Percentiles rank a stretch among this genome's conserved stretches.
Conservation (phyloP, 2,329 filamentous ascomycete species). For the Remersonia thermophila region DNA sequence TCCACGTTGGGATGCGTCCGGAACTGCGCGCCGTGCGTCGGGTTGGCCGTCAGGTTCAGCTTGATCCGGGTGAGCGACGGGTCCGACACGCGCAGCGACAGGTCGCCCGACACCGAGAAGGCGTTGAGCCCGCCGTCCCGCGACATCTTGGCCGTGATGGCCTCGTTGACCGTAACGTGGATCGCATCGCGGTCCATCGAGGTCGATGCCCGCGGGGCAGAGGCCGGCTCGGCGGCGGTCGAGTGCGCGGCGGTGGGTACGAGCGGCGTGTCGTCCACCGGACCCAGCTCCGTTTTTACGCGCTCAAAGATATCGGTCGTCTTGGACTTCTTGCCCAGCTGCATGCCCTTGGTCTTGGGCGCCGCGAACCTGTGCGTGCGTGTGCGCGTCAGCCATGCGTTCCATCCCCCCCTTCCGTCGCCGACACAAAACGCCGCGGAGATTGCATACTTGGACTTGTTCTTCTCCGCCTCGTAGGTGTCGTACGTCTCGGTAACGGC, state of each 20-base stretch:
- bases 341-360: constrained; percentile 93
- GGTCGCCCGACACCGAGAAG: constrained; percentile 80
- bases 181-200: constrained; percentile 72
- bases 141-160: constrained; percentile 80
- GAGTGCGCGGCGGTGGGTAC: constrained; percentile 44
- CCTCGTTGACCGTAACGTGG: constrained; percentile 76
- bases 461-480: constrained; percentile 93
- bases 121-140: constrained; percentile 79
- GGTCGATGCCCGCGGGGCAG: constrained; percentile 47
- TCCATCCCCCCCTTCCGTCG: no score
- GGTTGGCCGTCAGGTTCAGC: constrained; percentile 62
- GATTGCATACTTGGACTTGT: constrained; percentile 68
- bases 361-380: constrained; percentile 38
- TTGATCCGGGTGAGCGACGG: constrained; percentile 83
- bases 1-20: constrained; percentile 96
- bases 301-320: constrained; percentile 95
- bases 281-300: constrained; percentile 82
- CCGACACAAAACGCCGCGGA: not conserved
- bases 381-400: no score
- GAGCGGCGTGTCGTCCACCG: constrained; percentile 63
- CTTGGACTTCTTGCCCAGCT: constrained; percentile 97
- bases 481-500: constrained; percentile 75
- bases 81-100: constrained; percentile 83
- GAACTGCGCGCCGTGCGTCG: constrained; percentile 79
- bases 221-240: constrained; percentile 39